Evolutionary conservation across 352 stramenopile species (phyloP), one percentile per base, ranked within the genome.

Genomic region (Phytophthora melonis): DNA sequence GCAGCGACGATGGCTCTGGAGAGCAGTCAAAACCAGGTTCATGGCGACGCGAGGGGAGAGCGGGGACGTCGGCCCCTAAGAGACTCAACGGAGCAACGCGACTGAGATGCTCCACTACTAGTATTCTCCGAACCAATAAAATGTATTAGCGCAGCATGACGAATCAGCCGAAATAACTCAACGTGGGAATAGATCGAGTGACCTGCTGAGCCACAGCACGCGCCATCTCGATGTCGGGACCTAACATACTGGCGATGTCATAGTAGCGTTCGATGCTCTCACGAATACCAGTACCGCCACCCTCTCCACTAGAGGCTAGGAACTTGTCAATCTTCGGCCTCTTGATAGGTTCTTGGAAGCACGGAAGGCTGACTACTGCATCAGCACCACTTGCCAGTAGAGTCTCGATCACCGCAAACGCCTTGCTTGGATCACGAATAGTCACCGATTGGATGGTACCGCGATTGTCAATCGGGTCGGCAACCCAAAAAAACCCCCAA

Each of bases 221-320:
- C 53, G 64, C 76, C 72, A 83, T 83, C 1, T 80, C 72, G 19
- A 75, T 64, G 66, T 78, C 72, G n/a, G 72, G 68, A 69, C 72
- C 72, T 63, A 80, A 56, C 13, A 68, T 39, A 59, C 75, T 79
- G 58, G 66, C 59, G 58, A 81, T 74, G 49, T 79, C 72, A 63
- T 78, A 64, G 62, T 77, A 77, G 76, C 64, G 72, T 77, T 79
- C 66, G 45, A 79, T 68, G 53, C 41, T 57, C 60, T 75, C 68
- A 77, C 52, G 18, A 66, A 79, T 63, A 19, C 68, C 21, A 58
- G 14, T 58, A 56, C 50, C 67, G 63, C 63, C 58, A 66, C 55
- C 69, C 34, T 64, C 61, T 61, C 23, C 63, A 36, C 76, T 55
- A 45, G 56, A 63, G 27, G 64, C 23, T 47, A 79, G 30, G 47